phyloP scores from a whole-genome alignment of 371 early-diverging fungal species.

The Mucor irregularis region DNA sequence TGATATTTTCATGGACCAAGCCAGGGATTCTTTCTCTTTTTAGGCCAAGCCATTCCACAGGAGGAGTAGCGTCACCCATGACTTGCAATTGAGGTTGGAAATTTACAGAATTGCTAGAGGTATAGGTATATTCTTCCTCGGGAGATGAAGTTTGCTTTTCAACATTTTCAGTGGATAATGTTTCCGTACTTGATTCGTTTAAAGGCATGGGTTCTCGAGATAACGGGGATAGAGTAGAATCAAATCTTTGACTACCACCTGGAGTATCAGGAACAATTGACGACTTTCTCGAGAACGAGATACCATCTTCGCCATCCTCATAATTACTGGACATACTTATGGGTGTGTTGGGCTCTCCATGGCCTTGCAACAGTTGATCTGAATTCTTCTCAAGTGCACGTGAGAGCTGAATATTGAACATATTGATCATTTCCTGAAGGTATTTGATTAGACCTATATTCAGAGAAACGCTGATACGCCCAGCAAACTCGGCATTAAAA shows the following conservation, averaged over 20 bases:
- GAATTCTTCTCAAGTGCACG: constrained; percentile 27
- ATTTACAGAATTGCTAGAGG: constrained; percentile 38
- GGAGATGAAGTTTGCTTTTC: background rate
- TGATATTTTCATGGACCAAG: constrained; percentile 51
- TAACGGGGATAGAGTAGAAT: background rate
- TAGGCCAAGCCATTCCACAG: constrained; percentile 63
- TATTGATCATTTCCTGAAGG: constrained; percentile 58
- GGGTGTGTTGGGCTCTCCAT: constrained; percentile 10
- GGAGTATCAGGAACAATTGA: background rate
- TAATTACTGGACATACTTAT: constrained; percentile 5
- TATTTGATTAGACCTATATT: constrained; percentile 75
- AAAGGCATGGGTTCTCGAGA: no score
- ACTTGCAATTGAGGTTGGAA: constrained; percentile 56
- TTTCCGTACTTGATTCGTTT: background rate
- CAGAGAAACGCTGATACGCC: constrained; percentile 72
- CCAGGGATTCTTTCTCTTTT: constrained; percentile 56
- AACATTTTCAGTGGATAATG: background rate
- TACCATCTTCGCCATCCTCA: background rate
- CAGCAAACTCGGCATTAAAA: constrained; percentile 65
- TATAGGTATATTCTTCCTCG: constrained; percentile 25
- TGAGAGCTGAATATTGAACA: constrained; percentile 40
- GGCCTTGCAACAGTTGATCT: background rate
- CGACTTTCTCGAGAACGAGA: background rate
- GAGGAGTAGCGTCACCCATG: constrained; percentile 67
- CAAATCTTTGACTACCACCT: background rate